Base-by-base conservation (phyloP, 1,139 yeast genomes). In the Zygotorulaspora mrakii region DNA sequence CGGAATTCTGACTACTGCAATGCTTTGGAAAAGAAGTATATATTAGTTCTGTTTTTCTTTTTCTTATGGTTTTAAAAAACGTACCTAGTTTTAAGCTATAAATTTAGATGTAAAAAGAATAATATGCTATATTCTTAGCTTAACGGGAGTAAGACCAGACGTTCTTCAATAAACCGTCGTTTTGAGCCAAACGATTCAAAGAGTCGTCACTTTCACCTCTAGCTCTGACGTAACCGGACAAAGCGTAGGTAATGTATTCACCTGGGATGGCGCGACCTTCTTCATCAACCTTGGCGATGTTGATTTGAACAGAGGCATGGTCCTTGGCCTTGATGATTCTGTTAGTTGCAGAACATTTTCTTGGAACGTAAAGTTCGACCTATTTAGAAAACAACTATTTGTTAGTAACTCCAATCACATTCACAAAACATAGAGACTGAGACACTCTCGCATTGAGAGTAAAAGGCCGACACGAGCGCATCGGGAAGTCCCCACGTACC, bases 311-410 rank as follows among this genome's bases (percentile, higher is more conserved):
- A 58, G 97, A 86, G 63, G 97, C 94, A 74, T 91, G 98, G 77
- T 91, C 99, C 82, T 91, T 89, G 69, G 98, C 94, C 82, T 87
- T 88, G 82, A 91, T 89, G 79, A 94, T 88, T 81, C 97, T 89
- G 96, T 88, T 89, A 77, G 98, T 88, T 70, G 98, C 99, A 76
- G 97, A 91, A 82, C 99, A 91, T 82, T 91, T 91, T 85, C 98
- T 87, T 81, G 99, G 99, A 76, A 91, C 95, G 95, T 91, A 91
- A 76, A 91, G 89, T 82, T 94, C 99, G 76, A 91, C 96, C 96
- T 87, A 64, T 32, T 25, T 26, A 36, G 31, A 22, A 38, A 31
- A 31, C 18, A 28, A 21, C 18, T 14, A n/a, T n/a, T n/a, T 26
- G 46, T 42, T 42, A 46, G 44, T 42, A 37, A 36, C 9, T 28